A percentile compares a stretch with the other conserved stretches of the same genome.
These are phyloP conservation scores for Suillus bovinus DNA, from an alignment of 768 basidiomycete species.

Conservation along the genomic window DNA sequence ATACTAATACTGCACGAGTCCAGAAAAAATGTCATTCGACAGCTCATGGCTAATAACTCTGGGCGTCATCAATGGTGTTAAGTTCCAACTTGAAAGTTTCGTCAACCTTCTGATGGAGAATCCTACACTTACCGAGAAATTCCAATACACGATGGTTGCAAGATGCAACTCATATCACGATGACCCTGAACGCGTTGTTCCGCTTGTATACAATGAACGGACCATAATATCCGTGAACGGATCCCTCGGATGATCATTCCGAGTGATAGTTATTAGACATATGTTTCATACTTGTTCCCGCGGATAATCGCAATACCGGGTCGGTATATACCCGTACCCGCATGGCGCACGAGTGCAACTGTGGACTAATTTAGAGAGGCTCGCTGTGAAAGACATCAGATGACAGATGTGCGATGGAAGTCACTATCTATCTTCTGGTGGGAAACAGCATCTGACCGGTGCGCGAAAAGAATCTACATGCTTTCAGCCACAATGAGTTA, in stretches of 20 bases:
- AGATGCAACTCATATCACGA: slow-evolving; percentile 62
- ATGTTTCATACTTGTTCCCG: background rate
- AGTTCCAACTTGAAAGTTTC: slow-evolving; percentile 46
- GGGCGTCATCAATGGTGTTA: slow-evolving; percentile 46
- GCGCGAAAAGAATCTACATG: background rate
- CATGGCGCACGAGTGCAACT: background rate
- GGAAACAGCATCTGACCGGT: background rate
- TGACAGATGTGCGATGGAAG: background rate
- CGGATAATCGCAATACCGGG: background rate
- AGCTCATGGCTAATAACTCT: background rate
- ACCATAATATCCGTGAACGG: background rate
- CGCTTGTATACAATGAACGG: slow-evolving; percentile 50
- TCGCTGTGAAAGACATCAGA: background rate
- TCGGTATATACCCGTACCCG: background rate
- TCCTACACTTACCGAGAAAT: slow-evolving; percentile 6
- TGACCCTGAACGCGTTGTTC: slow-evolving; percentile 41
- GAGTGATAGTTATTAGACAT: slow-evolving; percentile 30
- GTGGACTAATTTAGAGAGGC: background rate
- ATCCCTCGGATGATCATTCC: background rate
- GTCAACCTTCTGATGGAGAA: slow-evolving; percentile 36
- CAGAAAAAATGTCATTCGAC: slow-evolving; percentile 44
- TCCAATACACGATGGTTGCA: slow-evolving; percentile 48
- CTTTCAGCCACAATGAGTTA: background rate
- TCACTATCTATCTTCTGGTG: background rate
- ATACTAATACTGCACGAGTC: slow-evolving; percentile 51